Evolutionary conservation across 1,284 basidiomycete genomes (phyloP).

Genomic region (Leccinum holopus): DNA sequence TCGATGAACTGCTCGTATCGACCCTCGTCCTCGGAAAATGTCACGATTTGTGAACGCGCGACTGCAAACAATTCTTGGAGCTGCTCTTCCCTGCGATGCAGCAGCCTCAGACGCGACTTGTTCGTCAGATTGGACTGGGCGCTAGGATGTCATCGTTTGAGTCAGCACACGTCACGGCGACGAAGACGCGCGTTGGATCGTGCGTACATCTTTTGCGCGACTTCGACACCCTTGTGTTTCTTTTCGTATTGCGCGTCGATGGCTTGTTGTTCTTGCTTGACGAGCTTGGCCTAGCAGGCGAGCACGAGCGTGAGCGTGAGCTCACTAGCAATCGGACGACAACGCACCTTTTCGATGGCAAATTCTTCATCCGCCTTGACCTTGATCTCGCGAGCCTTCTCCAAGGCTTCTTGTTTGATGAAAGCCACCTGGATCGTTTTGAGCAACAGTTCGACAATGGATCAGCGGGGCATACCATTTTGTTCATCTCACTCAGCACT

Average conservation of each 20-base stretch:
- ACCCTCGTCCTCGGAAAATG: conserved; percentile 66
- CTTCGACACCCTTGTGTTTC: conserved; percentile 89
- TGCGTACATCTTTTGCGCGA: conserved; percentile 91
- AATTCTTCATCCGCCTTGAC: conserved; percentile 98
- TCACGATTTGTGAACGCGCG: conserved; percentile 63
- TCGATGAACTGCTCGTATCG: conserved; percentile 80
- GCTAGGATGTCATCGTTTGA: conserved; percentile 45
- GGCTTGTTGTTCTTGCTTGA: conserved; percentile 89
- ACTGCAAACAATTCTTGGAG: conserved; percentile 86
- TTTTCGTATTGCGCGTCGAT: conserved; percentile 93
- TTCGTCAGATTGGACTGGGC: conserved; percentile 96
- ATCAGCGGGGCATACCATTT: conserved; percentile 72
- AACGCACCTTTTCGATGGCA: conserved; percentile 87
- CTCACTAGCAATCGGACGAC: background rate
- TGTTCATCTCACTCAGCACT: conserved; percentile 97
- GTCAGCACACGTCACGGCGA: background rate
- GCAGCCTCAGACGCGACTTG: conserved; percentile 88
- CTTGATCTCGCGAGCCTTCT: conserved; percentile 95
- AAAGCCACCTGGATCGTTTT: conserved; percentile 72
- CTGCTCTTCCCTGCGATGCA: conserved; percentile 91
- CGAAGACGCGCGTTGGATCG: background rate
- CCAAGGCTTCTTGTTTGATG: conserved; percentile 95
- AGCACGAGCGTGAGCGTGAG: background rate
- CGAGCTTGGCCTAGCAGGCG: conserved; percentile 79
- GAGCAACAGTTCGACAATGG: conserved; percentile 1